Conservation (phyloP, 306 rosid genomes). For the Cucumis hystrix region DNA sequence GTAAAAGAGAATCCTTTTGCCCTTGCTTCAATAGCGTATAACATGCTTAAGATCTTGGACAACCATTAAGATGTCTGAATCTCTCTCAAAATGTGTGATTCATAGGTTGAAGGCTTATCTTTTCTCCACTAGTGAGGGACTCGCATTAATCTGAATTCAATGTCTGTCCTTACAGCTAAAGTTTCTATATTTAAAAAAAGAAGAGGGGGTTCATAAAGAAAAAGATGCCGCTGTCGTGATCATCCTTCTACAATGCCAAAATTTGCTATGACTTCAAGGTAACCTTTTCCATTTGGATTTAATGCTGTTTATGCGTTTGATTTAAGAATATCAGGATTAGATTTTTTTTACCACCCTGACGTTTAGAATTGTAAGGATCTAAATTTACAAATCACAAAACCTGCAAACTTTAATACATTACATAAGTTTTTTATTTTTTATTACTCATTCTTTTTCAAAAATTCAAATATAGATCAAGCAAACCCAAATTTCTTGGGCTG, state of each 20-base stretch:
- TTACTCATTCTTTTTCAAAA: not conserved
- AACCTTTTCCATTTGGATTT: not conserved
- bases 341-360: not conserved
- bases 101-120: not conserved
- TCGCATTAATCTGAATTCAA: not conserved
- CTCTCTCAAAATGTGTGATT: not conserved
- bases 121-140: not conserved
- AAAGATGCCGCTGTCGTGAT: not conserved
- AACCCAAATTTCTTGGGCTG: not conserved
- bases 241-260: not conserved
- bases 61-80: not conserved
- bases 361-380: not conserved
- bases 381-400: not conserved
- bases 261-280: not conserved
- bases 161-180: not conserved
- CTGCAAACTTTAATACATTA: not conserved
- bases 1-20: not conserved
- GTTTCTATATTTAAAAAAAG: not conserved
- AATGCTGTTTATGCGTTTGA: not conserved
- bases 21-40: not conserved
- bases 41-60: not conserved
- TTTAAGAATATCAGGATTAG: not conserved
- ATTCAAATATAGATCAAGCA: not conserved
- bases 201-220: not conserved
- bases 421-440: not conserved